A percentile compares a stretch with the other conserved stretches of the same genome.
phyloP scores from a whole-genome alignment of 768 basidiomycete species.

The Hirschioporus abietinus region DNA sequence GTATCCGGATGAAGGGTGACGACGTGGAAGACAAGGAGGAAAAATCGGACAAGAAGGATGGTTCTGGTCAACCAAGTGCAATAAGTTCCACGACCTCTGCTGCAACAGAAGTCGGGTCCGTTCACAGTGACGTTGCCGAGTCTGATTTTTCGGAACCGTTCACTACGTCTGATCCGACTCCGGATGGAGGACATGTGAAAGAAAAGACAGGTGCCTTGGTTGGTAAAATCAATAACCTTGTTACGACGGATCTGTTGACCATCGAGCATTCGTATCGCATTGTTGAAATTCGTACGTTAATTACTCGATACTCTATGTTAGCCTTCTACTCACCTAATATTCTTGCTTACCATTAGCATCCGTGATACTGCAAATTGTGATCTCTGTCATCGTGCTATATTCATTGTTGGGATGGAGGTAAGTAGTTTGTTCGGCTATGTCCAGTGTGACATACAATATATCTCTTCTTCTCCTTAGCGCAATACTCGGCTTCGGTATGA shows the following conservation, averaged over 20 bases:
- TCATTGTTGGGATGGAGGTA: conserved; percentile 45
- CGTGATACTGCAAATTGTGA: conserved; percentile 26
- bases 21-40: neutral
- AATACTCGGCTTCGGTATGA: conserved; percentile 35
- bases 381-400: conserved; percentile 39
- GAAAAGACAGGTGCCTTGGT: conserved; percentile 25
- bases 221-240: conserved; percentile 74
- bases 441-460: neutral
- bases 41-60: neutral
- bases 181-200: neutral
- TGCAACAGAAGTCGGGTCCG: neutral
- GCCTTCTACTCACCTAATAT: neutral
- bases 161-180: neutral
- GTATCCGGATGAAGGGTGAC: neutral
- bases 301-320: neutral
- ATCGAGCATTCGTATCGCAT: conserved; percentile 1
- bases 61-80: neutral
- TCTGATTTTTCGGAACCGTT: neutral
- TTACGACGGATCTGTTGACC: conserved; percentile 51
- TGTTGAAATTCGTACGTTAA: neutral
- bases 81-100: neutral
- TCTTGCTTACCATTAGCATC: neutral
- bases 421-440: conserved; percentile 7
- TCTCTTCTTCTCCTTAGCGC: conserved; percentile 21
- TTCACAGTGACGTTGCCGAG: neutral